Base-by-base conservation (phyloP, 768 basidiomycete species). In the Lactifluus hygrophoroides region DNA sequence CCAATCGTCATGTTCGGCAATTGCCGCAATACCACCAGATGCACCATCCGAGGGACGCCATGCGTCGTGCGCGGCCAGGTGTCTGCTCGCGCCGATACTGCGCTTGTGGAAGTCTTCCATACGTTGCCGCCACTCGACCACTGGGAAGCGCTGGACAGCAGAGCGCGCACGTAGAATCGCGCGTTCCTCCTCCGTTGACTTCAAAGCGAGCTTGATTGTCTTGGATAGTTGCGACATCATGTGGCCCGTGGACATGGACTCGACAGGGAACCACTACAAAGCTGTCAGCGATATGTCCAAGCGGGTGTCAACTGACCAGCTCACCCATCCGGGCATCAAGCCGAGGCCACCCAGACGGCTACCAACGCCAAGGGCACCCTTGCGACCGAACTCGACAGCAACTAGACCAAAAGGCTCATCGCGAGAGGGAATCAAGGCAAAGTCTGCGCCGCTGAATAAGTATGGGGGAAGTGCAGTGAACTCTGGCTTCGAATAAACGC, bases 401-500 rank as follows among this genome's bases (percentile, higher is more conserved):
- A 95, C 93, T 45, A 96, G 75, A 74, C 94, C 94, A 72, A 96
- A 96, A 2, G 94, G 94, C 67, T 96, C 94, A 68, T 96, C 94
- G 71, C 94, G 87, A 52, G 94, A 95, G 13, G 94, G 94, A 65
- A 96, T 96, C 60, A 96, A 73, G 30, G 94, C 94, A 63, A 96
- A 96, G 70, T 96, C 94, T 40, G 94, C 94, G 66, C 94, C 94
- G 64, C 87, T 87, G 76, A 96, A 96, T 56, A 96, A 73, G 71
- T 90, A 96, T 0, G 94, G 92, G 1, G 94, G 94, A 25, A 96
- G 75, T 1, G 90, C 87, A 14, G 94, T 96, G 73, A 95, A 96
- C 74, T 96, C 94, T 25, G 94, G 94, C 70, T 94, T 95, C n/a
- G 94, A 95, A 73, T 71, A 94, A 32, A 96, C 92, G 25, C 92